phyloP scores from a whole-genome alignment of 2,329 filamentous ascomycete species.

The Fusarium mangiferae region DNA sequence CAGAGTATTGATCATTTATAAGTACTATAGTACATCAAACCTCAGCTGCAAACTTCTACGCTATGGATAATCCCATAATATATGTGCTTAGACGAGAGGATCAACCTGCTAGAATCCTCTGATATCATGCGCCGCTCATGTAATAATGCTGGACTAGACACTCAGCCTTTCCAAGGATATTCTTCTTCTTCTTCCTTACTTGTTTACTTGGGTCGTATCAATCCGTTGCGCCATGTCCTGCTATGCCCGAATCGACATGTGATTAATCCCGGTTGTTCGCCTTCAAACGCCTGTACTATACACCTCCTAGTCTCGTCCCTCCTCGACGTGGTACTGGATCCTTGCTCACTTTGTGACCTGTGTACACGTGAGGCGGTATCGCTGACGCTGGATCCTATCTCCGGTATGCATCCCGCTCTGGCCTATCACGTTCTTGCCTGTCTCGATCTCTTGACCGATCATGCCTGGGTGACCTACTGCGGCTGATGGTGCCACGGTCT shows the following conservation, averaged over 20 bases:
- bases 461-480: slow-evolving; percentile 53
- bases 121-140: slow-evolving; percentile 11
- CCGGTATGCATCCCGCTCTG: slow-evolving; percentile 62
- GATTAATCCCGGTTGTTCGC: slow-evolving; percentile 9
- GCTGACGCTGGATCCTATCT: slow-evolving; percentile 50
- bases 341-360: neutral
- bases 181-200: neutral
- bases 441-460: slow-evolving; percentile 56
- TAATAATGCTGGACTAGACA: slow-evolving; percentile 24
- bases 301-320: neutral
- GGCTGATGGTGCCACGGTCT: slow-evolving; percentile 54
- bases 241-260: slow-evolving; percentile 21
- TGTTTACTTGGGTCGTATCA: slow-evolving; percentile 6
- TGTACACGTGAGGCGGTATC: neutral
- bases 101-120: neutral
- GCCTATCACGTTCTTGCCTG: slow-evolving; percentile 59
- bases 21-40: neutral
- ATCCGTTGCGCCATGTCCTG: slow-evolving; percentile 33
- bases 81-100: slow-evolving; percentile 15
- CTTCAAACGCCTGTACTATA: slow-evolving; percentile 32
- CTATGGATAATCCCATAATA: slow-evolving; percentile 11
- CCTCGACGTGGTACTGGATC: neutral
- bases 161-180: slow-evolving; percentile 12
- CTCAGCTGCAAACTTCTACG: slow-evolving; percentile 6
- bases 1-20: slow-evolving; percentile 48